A percentile compares a stretch with the other conserved stretches of the same genome.
These are phyloP conservation scores for Mortierella sp. DNA, from an alignment of 371 early-diverging fungal species.

Conservation along the genomic window DNA sequence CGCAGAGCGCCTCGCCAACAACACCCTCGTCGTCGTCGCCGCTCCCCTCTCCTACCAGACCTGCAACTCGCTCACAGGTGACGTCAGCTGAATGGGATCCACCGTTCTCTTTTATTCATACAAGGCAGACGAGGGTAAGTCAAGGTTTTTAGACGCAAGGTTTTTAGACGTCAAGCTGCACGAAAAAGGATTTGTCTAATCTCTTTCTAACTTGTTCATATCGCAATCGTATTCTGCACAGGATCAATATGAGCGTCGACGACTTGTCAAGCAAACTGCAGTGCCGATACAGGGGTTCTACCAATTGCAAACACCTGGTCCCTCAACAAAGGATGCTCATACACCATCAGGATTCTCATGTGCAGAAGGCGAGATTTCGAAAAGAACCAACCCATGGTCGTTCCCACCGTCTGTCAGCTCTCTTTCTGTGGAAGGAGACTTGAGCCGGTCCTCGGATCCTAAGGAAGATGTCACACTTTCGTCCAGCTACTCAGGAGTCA, in stretches of 20 bases:
- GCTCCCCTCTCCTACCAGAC: background rate
- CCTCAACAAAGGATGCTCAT: background rate
- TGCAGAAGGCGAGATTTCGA: background rate
- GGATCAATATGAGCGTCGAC: conserved; percentile 13
- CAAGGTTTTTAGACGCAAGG: background rate
- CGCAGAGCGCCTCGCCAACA: background rate
- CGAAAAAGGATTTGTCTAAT: background rate
- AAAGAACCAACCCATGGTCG: conserved; percentile 22
- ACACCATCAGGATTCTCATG: background rate
- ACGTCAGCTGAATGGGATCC: background rate
- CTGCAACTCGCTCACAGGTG: background rate
- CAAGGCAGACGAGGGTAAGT: conserved; percentile 14
- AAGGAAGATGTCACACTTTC: conserved; percentile 22
- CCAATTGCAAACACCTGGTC: background rate
- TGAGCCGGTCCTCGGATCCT: conserved; percentile 12
- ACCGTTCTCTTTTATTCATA: background rate
- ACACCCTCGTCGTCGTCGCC: background rate
- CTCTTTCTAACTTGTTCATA: background rate
- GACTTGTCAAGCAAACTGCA: conserved; percentile 23
- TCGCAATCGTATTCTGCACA: background rate
- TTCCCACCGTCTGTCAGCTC: conserved; percentile 31
- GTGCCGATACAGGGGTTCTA: conserved; percentile 27
- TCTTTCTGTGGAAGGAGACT: conserved; percentile 17
- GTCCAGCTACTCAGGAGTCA: conserved; percentile 10
- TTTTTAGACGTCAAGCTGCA: background rate